A percentile compares a stretch with the other conserved stretches of the same genome.
Evolutionary conservation across 257 asterid genomes (phyloP).

Genomic region (Fraxinus americana): DNA sequence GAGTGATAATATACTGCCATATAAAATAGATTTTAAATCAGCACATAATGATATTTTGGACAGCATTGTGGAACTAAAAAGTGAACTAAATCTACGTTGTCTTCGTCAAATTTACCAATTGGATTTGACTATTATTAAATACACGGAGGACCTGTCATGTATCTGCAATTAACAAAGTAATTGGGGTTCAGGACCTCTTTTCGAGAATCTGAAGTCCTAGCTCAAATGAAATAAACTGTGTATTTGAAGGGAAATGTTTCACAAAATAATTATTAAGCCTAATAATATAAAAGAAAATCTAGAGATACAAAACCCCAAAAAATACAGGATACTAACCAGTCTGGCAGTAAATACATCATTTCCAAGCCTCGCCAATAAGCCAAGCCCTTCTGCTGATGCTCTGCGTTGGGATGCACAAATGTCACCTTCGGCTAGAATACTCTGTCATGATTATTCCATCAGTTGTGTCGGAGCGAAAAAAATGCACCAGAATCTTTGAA

Average conservation of each 20-base stretch:
- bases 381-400: conserved; percentile 98
- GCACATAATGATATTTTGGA: background rate
- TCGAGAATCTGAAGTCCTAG: conserved; percentile 11
- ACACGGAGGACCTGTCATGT: conserved; percentile 9
- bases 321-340: conserved; percentile 62
- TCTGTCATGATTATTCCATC: conserved; percentile 53
- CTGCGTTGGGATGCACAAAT: conserved; percentile 94
- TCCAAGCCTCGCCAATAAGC: conserved; percentile 95
- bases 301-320: conserved; percentile 15
- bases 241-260: background rate
- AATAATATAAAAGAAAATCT: conserved; percentile 19
- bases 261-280: background rate
- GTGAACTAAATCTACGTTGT: background rate
- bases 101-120: background rate
- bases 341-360: conserved; percentile 92
- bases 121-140: conserved; percentile 15
- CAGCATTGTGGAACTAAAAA: background rate
- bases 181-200: background rate
- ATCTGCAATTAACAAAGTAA: conserved; percentile 18
- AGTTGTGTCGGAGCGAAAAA: conserved; percentile 24
- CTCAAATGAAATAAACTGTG: background rate
- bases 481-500: conserved; percentile 13
- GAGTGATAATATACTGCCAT: conserved; percentile 12
- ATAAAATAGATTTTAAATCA: background rate
- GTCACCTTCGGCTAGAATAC: conserved; percentile 92